Evolutionary conservation across 2,329 filamentous ascomycete genomes (phyloP).

Genomic region (Lasiodiplodia sp.): DNA sequence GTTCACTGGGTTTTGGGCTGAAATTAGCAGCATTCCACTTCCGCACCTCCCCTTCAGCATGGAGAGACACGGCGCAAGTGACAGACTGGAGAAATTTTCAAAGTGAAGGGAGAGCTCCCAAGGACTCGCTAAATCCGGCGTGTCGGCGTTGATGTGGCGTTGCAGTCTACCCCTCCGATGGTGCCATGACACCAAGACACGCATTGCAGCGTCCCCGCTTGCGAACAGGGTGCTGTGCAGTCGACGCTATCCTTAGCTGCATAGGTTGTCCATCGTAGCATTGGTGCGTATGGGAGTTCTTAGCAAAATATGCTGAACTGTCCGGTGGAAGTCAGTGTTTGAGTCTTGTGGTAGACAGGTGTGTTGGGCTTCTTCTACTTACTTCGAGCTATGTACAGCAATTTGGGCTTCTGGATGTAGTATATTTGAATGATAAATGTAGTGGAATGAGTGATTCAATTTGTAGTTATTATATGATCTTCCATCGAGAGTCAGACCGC

Average conservation of each 20-base stretch:
- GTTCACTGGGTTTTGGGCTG: background rate
- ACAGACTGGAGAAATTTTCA: background rate
- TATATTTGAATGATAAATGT: background rate
- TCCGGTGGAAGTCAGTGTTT: background rate
- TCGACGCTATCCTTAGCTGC: background rate
- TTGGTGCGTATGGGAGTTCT: background rate
- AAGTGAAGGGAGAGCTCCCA: background rate
- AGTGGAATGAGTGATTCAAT: background rate
- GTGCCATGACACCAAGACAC: background rate
- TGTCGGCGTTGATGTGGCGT: background rate
- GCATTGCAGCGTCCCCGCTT: background rate
- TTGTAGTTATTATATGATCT: background rate
- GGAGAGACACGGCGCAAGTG: background rate
- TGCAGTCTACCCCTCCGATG: background rate
- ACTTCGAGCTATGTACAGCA: background rate
- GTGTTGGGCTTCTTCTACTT: background rate
- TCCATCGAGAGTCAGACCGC: background rate
- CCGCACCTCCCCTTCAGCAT: background rate
- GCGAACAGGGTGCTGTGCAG: background rate
- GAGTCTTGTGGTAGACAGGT: too few relatives aligned
- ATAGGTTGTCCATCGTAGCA: background rate
- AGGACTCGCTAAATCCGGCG: background rate
- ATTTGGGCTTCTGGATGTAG: background rate
- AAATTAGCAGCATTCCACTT: conserved; percentile 19
- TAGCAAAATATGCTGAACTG: background rate